Percentiles rank a stretch among this genome's conserved stretches.
These are phyloP conservation scores for Epichloe festucae DNA, from an alignment of 2,329 filamentous ascomycete species.

Conservation along the genomic window DNA sequence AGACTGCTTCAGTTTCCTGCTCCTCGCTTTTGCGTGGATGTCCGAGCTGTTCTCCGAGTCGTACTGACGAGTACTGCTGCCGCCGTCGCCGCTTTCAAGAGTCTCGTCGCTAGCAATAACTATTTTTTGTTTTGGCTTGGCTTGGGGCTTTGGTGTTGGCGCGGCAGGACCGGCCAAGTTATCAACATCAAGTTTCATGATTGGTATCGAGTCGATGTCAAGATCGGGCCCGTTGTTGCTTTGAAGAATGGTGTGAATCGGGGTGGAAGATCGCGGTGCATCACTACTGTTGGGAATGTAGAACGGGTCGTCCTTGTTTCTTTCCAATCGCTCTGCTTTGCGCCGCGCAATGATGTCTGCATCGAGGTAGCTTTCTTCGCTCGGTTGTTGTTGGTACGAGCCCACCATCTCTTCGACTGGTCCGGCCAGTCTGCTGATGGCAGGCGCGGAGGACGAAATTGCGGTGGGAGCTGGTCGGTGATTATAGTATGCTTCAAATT, in stretches of 20 bases:
- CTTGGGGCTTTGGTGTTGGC: constrained; percentile 20
- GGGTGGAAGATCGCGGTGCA: constrained; percentile 55
- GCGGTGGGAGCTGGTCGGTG: constrained; percentile 38
- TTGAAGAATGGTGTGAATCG: constrained; percentile 63
- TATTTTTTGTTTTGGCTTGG: constrained; percentile 42
- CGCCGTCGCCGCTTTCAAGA: constrained; percentile 40
- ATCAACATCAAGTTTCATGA: constrained; percentile 80
- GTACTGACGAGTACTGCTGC: constrained; percentile 29
- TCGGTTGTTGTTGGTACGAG: constrained; percentile 49
- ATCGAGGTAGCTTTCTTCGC: constrained; percentile 55
- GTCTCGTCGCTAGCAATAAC: constrained; percentile 64
- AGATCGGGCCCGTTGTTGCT: constrained; percentile 64
- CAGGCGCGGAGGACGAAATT: constrained; percentile 38
- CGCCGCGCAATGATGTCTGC: constrained; percentile 61
- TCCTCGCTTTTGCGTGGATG: constrained; percentile 32
- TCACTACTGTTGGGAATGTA: constrained; percentile 54
- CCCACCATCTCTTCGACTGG: constrained; percentile 34
- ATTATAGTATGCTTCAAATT: constrained; percentile 56
- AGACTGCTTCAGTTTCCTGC: constrained; percentile 41
- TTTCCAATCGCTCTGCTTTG: constrained; percentile 64
- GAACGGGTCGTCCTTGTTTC: constrained; percentile 87
- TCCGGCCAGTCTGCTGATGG: constrained; percentile 39
- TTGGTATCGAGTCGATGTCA: constrained; percentile 89
- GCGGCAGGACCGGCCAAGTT: constrained; percentile 25
- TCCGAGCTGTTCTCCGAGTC: constrained; percentile 42